These are phyloP conservation scores for Epichloe aotearoae DNA, from an alignment of 2,329 filamentous ascomycete species.

Conservation along the genomic window DNA sequence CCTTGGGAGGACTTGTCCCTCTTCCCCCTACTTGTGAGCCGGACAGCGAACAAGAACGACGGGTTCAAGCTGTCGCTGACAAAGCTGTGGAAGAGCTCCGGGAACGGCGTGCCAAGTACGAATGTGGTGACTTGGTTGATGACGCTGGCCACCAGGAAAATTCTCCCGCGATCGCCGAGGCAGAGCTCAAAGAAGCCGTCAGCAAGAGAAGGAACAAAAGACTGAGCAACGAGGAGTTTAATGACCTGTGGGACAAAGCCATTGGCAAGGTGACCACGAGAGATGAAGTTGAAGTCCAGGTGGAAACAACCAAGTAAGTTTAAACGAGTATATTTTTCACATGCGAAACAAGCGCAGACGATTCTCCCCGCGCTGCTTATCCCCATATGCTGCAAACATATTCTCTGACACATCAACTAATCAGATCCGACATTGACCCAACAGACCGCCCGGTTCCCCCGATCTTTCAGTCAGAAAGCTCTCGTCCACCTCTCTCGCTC, in stretches of 20 bases:
- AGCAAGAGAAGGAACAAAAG: constrained; percentile 65
- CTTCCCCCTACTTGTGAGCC: constrained; percentile 87
- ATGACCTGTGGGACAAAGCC: constrained; percentile 69
- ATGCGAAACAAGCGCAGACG: neutral
- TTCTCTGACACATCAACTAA: constrained; percentile 61
- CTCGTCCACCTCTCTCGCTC: constrained; percentile 79
- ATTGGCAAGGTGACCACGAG: constrained; percentile 55
- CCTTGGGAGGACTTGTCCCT: constrained; percentile 67
- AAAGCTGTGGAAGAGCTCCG: constrained; percentile 77
- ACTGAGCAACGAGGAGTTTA: constrained; percentile 79
- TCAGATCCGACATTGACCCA: constrained; percentile 61
- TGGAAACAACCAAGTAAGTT: constrained; percentile 40
- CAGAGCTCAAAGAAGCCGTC: constrained; percentile 66
- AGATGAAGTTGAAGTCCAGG: constrained; percentile 42
- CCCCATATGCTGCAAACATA: constrained; percentile 4
- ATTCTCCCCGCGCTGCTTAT: neutral
- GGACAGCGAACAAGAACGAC: constrained; percentile 81
- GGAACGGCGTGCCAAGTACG: constrained; percentile 73
- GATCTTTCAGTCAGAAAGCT: constrained; percentile 50
- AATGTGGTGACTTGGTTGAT: constrained; percentile 64
- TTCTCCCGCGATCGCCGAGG: constrained; percentile 48
- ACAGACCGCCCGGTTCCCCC: constrained; percentile 57
- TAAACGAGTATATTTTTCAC: constrained; percentile 7
- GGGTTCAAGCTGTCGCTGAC: constrained; percentile 77
- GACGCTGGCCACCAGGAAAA: constrained; percentile 46